Evolutionary conservation across 495 filamentous ascomycete species (phyloP).

Genomic region (Podospora fimiseda): DNA sequence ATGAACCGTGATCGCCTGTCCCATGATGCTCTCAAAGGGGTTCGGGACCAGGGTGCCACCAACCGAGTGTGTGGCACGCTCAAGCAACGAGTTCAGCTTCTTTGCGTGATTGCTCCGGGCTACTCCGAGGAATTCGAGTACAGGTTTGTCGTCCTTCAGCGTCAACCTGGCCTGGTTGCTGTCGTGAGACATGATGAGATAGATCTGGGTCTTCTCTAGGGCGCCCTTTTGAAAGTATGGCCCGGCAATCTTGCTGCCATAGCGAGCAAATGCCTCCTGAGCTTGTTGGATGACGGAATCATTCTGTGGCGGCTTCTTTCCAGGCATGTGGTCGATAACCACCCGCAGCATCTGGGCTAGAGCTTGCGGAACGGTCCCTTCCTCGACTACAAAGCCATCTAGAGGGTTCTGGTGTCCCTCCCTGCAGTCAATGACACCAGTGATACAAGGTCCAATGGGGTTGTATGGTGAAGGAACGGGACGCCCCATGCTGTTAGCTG

Average conservation of each 20-base stretch:
- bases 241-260: slow-evolving; percentile 48
- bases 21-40: slow-evolving; percentile 50
- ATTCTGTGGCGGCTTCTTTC: slow-evolving; percentile 38
- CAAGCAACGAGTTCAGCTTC: slow-evolving; percentile 45
- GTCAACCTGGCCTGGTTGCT: slow-evolving; percentile 56
- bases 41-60: slow-evolving; percentile 53
- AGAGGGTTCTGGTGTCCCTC: slow-evolving; percentile 46
- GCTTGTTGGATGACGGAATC: slow-evolving; percentile 34
- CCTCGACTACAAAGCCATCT: slow-evolving; percentile 60
- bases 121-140: slow-evolving; percentile 53
- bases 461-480: slow-evolving; percentile 40
- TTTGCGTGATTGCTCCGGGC: slow-evolving; percentile 49
- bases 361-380: slow-evolving; percentile 55
- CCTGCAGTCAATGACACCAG: slow-evolving; percentile 57
- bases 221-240: slow-evolving; percentile 51
- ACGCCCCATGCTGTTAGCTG: slow-evolving; percentile 51
- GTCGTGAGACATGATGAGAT: slow-evolving; percentile 68
- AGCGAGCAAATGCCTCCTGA: slow-evolving; percentile 40
- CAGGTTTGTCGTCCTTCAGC: slow-evolving; percentile 53
- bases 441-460: slow-evolving; percentile 60
- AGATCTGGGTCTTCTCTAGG: slow-evolving; percentile 55
- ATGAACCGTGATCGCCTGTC: slow-evolving; percentile 57
- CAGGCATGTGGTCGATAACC: slow-evolving; percentile 52
- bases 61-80: slow-evolving; percentile 47
- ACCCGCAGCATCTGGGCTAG: slow-evolving; percentile 50